Evolutionary conservation across 2,329 filamentous ascomycete species (phyloP).

Genomic region (Aspergillus latus): DNA sequence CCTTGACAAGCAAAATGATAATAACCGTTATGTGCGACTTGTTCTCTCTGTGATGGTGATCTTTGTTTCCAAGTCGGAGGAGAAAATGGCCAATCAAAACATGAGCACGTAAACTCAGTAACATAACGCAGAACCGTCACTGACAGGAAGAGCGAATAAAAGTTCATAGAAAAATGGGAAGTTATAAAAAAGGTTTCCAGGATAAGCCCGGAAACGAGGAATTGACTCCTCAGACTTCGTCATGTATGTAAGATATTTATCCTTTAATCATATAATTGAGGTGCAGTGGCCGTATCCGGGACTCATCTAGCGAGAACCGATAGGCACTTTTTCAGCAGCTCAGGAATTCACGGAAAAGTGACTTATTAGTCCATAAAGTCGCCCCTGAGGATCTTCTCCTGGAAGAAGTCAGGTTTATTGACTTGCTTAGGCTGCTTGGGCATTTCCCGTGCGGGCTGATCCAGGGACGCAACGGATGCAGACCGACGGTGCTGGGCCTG

Average conservation of each 20-base stretch:
- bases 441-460: constrained; percentile 52
- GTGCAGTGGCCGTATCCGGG: background rate
- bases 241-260: background rate
- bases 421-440: constrained; percentile 51
- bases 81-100: background rate
- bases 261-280: background rate
- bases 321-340: background rate
- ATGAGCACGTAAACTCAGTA: background rate
- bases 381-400: constrained; percentile 94
- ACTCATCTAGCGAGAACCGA: background rate
- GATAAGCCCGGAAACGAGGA: no score
- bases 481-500: constrained; percentile 45
- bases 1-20: background rate
- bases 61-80: background rate
- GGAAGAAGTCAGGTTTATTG: constrained; percentile 91
- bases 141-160: background rate
- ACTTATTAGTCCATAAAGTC: constrained; percentile 86
- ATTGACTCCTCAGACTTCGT: background rate
- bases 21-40: background rate
- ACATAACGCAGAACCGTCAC: background rate
- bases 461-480: constrained; percentile 54
- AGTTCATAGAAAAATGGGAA: background rate
- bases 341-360: background rate
- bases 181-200: background rate
- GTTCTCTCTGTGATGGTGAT: background rate